phyloP scores from a whole-genome alignment of 2,329 filamentous ascomycete genomes.

The Colletotrichum graminicola region DNA sequence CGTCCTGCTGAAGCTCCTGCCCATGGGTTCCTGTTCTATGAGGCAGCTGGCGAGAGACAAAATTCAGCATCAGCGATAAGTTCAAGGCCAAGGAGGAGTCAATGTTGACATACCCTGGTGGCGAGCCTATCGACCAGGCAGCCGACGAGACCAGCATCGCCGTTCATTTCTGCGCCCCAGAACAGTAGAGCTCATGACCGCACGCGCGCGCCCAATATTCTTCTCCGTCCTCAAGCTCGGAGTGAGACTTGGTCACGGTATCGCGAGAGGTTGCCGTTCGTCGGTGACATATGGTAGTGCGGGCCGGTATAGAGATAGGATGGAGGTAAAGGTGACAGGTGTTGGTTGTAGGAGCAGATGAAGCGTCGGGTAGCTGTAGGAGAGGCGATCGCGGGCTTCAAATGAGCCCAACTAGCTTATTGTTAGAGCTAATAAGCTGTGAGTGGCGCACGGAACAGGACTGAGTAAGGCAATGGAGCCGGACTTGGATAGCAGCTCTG shows the following conservation, averaged over 20 bases:
- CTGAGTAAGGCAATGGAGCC: neutral
- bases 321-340: neutral
- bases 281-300: neutral
- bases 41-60: conserved; percentile 64
- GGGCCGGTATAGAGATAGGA: neutral
- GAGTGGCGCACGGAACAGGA: neutral
- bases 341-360: neutral
- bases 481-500: neutral
- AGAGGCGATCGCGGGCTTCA: neutral
- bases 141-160: conserved; percentile 70
- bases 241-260: conserved; percentile 2
- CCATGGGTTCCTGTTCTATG: conserved; percentile 71
- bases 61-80: conserved; percentile 25
- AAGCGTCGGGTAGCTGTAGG: conserved; percentile 2
- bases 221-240: conserved; percentile 17
- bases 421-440: neutral
- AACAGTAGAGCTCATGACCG: conserved; percentile 36
- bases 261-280: neutral
- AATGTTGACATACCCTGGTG: conserved; percentile 63
- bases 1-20: conserved; percentile 70
- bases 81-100: conserved; percentile 16
- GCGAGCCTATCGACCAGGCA: conserved; percentile 73
- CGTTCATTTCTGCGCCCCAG: conserved; percentile 60
- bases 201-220: conserved; percentile 12
- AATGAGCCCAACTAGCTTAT: neutral